Conservation (phyloP, 805 yeast species). For the Tetrapisispora arboricola region DNA sequence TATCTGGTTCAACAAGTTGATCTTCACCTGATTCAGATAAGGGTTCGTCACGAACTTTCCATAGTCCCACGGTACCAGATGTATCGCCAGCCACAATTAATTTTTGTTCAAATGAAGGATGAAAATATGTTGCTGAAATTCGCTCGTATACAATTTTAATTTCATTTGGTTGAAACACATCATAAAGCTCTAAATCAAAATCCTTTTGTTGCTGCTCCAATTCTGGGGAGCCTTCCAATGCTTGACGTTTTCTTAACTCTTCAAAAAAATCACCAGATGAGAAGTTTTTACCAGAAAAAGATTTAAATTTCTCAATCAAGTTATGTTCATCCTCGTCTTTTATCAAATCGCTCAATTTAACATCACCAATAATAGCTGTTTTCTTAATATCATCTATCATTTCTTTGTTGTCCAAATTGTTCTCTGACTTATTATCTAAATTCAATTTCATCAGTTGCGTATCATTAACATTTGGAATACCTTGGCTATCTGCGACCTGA, state of each 20-base stretch:
- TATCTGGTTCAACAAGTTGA: constrained; percentile 36
- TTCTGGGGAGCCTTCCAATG: constrained; percentile 25
- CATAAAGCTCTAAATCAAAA: constrained; percentile 43
- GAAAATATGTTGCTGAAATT: constrained; percentile 64
- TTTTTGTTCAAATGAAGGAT: constrained; percentile 56
- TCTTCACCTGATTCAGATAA: constrained; percentile 28
- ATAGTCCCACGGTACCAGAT: constrained; percentile 74
- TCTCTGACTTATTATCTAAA: constrained; percentile 1
- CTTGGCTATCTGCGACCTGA: constrained; percentile 38
- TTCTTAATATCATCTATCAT: constrained; percentile 42
- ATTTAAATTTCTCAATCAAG: constrained; percentile 24
- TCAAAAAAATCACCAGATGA: constrained; percentile 68
- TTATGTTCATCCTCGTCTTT: constrained; percentile 31
- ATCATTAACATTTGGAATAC: constrained; percentile 22
- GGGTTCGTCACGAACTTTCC: constrained; percentile 51
- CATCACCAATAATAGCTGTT: constrained; percentile 55
- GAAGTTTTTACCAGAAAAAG: constrained; percentile 28
- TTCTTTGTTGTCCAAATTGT: constrained; percentile 1
- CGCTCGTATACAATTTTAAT: constrained; percentile 60
- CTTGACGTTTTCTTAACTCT: constrained; percentile 33
- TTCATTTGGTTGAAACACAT: constrained; percentile 54
- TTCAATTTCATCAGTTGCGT: constrained; percentile 16
- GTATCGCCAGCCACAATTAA: constrained; percentile 82
- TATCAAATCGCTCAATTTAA: constrained; percentile 50
- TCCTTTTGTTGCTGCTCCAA: constrained; percentile 43